These are phyloP conservation scores for Paramecium sonneborni DNA, from an alignment of 73 alveolate genomes.

Conservation along the genomic window DNA sequence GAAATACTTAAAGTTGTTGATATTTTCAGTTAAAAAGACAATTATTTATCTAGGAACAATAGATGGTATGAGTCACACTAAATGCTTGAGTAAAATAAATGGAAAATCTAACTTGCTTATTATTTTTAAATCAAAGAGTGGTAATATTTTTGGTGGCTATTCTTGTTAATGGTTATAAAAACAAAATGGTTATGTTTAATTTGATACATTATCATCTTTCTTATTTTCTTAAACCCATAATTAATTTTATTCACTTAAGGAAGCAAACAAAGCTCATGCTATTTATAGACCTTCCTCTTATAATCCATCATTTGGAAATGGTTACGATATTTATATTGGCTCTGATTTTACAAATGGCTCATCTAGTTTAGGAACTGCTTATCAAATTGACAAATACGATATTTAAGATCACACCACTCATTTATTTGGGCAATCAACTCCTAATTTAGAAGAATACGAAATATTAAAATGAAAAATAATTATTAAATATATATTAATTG, in stretches of 20 bases:
- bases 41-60: not conserved
- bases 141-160: constrained; percentile 17
- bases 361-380: not conserved
- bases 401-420: not conserved
- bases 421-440: not conserved
- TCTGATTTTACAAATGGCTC: not conserved
- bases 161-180: not conserved
- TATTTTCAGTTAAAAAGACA: not conserved
- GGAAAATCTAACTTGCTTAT: not conserved
- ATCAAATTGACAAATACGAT: not conserved
- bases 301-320: constrained; percentile 39
- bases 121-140: not conserved
- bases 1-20: not conserved
- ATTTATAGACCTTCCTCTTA: not conserved
- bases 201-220: constrained; percentile 5
- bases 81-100: not conserved
- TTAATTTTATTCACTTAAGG: not conserved
- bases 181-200: not conserved
- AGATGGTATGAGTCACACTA: not conserved
- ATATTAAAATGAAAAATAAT: no score
- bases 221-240: not conserved
- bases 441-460: not conserved
- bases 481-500: no score
- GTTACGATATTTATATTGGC: constrained; percentile 7
- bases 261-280: not conserved